Percentiles rank a stretch among this genome's conserved stretches.
Evolutionary conservation across 129 eudicot genomes (phyloP).

Genomic region (Flaveria brownii): DNA sequence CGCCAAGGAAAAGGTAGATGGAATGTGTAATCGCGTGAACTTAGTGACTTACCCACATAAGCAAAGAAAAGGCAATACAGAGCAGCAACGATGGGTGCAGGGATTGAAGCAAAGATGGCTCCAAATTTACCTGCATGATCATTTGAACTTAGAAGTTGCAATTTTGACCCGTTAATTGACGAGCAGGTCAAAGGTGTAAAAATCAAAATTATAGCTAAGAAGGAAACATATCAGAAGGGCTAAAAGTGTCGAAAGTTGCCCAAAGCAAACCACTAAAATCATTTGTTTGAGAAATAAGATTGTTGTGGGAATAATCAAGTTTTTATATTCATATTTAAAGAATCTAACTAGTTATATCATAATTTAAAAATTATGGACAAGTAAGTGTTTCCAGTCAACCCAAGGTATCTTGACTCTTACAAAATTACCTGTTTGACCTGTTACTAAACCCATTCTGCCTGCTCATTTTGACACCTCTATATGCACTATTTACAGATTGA

Average conservation of each 20-base stretch:
- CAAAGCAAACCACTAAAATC: no score
- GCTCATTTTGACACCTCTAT: not conserved
- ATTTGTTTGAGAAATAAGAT: not conserved
- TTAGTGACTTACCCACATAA: constrained; percentile 43
- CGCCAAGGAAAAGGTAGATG: not conserved
- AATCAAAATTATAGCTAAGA: not conserved
- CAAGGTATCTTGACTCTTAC: not conserved
- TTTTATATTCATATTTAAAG: not conserved
- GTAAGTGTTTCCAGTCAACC: not conserved
- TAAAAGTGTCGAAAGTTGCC: no score
- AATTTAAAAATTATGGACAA: not conserved
- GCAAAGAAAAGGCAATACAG: constrained; percentile 61
- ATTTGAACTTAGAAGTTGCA: not conserved
- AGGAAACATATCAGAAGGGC: no score
- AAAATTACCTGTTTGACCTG: not conserved
- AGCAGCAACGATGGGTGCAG: constrained; percentile 58
- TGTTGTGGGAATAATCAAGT: not conserved
- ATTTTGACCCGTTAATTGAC: not conserved
- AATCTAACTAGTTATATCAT: no score
- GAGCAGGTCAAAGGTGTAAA: not conserved
- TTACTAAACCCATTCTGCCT: not conserved
- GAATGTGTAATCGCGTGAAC: constrained; percentile 21
- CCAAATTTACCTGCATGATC: constrained; percentile 54
- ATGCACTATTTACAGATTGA: not conserved
- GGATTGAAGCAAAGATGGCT: constrained; percentile 60